Percentiles rank a stretch among this genome's conserved stretches.
Conservation (phyloP, 768 basidiomycete species). For the Phallus indusiatus region DNA sequence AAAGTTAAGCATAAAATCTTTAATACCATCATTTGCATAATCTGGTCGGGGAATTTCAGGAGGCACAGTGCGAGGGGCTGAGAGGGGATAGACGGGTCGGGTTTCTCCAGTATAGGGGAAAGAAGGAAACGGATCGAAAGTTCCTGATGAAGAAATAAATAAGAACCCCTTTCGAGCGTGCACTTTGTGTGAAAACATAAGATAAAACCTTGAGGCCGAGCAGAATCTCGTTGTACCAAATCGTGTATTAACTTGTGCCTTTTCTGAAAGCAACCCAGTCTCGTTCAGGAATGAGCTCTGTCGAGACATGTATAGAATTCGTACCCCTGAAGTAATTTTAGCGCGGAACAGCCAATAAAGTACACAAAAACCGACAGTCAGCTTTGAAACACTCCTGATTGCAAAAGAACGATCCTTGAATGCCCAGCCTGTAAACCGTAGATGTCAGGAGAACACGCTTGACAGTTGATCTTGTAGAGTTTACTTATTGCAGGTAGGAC, state of each 20-base stretch:
- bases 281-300: not conserved
- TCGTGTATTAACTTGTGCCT: slow-evolving; percentile 71
- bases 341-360: slow-evolving; percentile 9
- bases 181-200: slow-evolving; percentile 17
- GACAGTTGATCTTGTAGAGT: slow-evolving; percentile 1
- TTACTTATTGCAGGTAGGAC: slow-evolving; percentile 90
- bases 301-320: not conserved
- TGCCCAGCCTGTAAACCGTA: slow-evolving; percentile 48
- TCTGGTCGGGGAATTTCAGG: slow-evolving; percentile 81
- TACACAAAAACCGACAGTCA: slow-evolving; percentile 54
- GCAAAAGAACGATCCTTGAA: slow-evolving; percentile 84
- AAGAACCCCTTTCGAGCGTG: slow-evolving; percentile 19
- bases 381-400: slow-evolving; percentile 95
- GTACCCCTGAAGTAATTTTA: slow-evolving; percentile 28
- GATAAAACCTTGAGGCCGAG: slow-evolving; percentile 4
- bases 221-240: slow-evolving; percentile 31
- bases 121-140: slow-evolving; percentile 70
- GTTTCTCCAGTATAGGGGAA: slow-evolving; percentile 73
- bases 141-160: slow-evolving; percentile 43
- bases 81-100: slow-evolving; percentile 83
- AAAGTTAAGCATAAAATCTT: slow-evolving; percentile 19
- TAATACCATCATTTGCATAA: slow-evolving; percentile 67
- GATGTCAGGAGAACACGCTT: slow-evolving; percentile 7
- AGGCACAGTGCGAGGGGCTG: slow-evolving; percentile 66
- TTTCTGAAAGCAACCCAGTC: slow-evolving; percentile 45